Conservation (phyloP, 225 moss, liverwort and hornwort species). For the Polytrichum commune region DNA sequence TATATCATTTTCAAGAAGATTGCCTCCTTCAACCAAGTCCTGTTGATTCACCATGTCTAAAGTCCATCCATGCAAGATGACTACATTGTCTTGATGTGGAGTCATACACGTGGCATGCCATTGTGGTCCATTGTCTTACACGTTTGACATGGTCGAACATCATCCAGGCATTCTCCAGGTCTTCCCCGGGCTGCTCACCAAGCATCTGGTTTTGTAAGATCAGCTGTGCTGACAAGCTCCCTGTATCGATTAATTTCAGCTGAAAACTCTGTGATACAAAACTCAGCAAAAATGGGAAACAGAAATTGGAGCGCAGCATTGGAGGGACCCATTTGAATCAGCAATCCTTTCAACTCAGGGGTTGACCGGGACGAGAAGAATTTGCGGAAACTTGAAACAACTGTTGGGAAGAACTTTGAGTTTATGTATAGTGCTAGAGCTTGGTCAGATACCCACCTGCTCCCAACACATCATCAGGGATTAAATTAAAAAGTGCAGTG, state of each 20-base stretch:
- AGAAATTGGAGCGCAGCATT: conserved; percentile 57
- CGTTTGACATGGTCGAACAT: no score
- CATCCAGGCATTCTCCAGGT: no score
- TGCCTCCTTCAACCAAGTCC: neutral
- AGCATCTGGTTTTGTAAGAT: conserved; percentile 95
- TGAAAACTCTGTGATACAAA: conserved; percentile 81
- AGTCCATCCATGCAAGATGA: neutral
- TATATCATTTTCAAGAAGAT: no score
- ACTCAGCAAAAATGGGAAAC: conserved; percentile 91
- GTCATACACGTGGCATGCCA: no score
- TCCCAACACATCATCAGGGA: conserved; percentile 8
- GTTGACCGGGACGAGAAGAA: conserved; percentile 72
- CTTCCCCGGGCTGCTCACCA: no score
- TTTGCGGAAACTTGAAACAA: conserved; percentile 77
- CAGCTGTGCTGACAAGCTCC: conserved; percentile 93
- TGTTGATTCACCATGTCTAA: conserved; percentile 2
- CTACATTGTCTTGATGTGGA: neutral
- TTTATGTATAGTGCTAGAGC: conserved; percentile 86
- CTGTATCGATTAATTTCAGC: conserved; percentile 83
- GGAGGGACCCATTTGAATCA: conserved; percentile 59
- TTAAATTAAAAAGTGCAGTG: neutral
- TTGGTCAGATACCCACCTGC: conserved; percentile 99
- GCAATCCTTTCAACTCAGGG: conserved; percentile 51
- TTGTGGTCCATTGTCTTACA: no score
- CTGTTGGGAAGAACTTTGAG: conserved; percentile 90